Conservation (phyloP, 345 rosid species). For the Eucalyptus dawsonii region DNA sequence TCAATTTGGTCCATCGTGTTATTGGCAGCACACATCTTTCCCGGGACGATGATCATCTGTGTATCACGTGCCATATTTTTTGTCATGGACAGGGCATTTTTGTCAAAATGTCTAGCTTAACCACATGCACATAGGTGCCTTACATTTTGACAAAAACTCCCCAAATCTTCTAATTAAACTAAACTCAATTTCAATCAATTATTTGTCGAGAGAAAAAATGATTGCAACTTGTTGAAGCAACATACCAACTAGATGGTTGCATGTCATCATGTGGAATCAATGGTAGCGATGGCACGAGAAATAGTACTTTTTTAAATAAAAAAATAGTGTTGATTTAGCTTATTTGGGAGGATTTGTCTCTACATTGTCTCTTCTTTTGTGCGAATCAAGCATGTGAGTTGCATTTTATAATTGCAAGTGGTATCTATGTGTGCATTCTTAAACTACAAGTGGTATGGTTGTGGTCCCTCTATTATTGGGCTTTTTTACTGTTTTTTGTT, state of each 20-base stretch:
- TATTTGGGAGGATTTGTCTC: neutral
- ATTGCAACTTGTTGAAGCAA: neutral
- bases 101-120: neutral
- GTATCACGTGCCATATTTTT: neutral
- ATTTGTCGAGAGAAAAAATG: neutral
- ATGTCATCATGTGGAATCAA: neutral
- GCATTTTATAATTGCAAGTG: neutral
- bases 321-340: neutral
- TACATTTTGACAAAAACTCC: too few species aligned
- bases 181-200: neutral
- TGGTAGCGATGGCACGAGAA: neutral
- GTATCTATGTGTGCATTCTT: neutral
- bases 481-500: too few species aligned
- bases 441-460: accelerated
- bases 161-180: neutral
- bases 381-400: neutral
- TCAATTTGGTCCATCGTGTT: neutral
- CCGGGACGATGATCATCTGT: neutral
- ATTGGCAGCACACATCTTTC: neutral
- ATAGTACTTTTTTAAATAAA: too few species aligned
- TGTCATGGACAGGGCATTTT: neutral
- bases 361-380: neutral
- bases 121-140: neutral
- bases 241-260: neutral
- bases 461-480: neutral